Percentiles rank a stretch among this genome's conserved stretches.
Conservation (phyloP, 176 grass and related monocot genomes). For the Leersia perrieri region DNA sequence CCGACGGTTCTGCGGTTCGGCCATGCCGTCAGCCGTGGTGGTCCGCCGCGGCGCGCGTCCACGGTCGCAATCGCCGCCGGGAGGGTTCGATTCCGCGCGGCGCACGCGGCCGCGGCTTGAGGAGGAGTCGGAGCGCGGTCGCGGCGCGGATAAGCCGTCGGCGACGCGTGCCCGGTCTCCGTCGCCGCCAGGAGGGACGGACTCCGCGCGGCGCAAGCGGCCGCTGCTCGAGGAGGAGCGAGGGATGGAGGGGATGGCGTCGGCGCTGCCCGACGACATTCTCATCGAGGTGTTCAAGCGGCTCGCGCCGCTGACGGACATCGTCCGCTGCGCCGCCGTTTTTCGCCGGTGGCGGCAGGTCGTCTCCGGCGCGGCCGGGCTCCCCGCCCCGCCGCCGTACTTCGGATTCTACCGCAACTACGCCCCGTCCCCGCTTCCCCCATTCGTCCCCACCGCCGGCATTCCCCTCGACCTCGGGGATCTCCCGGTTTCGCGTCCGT, state of each 20-base stretch:
- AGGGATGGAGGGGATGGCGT: background rate
- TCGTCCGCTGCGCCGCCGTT: slow-evolving; percentile 36
- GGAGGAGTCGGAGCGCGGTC: background rate
- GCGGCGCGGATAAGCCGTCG: too few species aligned
- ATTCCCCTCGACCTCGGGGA: background rate
- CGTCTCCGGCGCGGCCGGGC: background rate
- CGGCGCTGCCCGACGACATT: slow-evolving; percentile 39
- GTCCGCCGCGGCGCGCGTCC: slow-evolving; percentile 11
- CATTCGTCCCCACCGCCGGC: slow-evolving; percentile 28
- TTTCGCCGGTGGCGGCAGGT: slow-evolving; percentile 38
- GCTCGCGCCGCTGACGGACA: background rate
- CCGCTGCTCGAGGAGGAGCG: background rate
- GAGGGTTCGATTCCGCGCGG: background rate
- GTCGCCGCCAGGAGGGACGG: background rate
- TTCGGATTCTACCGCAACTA: slow-evolving; percentile 50
- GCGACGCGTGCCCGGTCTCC: background rate
- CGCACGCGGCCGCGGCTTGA: slow-evolving; percentile 7
- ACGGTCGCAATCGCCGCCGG: background rate
- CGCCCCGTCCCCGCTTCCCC: slow-evolving; percentile 21
- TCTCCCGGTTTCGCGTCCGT: background rate
- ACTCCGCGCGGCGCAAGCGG: background rate
- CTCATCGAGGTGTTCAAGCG: slow-evolving; percentile 38
- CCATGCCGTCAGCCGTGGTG: slow-evolving; percentile 2
- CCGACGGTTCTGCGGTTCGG: background rate
- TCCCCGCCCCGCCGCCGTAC: slow-evolving; percentile 17